Percentiles rank a stretch among this genome's conserved stretches.
phyloP scores from a whole-genome alignment of 331 rosid genomes.

The Acacia pycnantha region DNA sequence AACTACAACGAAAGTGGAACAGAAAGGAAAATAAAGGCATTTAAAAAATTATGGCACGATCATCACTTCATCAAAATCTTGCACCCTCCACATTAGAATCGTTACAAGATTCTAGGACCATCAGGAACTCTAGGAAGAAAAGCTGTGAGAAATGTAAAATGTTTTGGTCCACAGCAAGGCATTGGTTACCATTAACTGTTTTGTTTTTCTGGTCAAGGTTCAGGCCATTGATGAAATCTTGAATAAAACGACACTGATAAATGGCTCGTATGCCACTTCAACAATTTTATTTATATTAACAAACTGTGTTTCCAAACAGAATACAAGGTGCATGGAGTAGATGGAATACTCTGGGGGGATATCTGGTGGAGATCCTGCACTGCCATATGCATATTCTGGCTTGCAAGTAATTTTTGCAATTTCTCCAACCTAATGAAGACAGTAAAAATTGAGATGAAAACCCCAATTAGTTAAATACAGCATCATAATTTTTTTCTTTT shows the following conservation, averaged over 20 bases:
- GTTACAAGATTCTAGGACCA: not conserved
- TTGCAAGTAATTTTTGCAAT: conserved; percentile 85
- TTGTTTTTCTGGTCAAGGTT: not conserved
- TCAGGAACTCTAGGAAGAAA: not conserved
- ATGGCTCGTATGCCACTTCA: not conserved
- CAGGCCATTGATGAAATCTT: not conserved
- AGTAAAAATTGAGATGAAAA: conserved; percentile 23
- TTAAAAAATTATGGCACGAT: not conserved
- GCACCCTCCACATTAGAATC: not conserved
- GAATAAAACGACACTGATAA: not conserved
- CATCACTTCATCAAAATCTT: not conserved
- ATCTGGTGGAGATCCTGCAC: conserved; percentile 95
- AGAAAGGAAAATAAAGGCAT: not conserved
- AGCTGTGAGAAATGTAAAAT: not conserved
- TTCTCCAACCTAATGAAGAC: conserved; percentile 73
- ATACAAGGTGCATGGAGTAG: conserved; percentile 12
- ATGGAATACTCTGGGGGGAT: conserved; percentile 78
- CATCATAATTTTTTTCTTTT: not conserved
- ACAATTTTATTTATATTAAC: not conserved
- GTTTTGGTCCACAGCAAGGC: not conserved
- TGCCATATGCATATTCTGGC: conserved; percentile 93
- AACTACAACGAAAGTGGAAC: not conserved
- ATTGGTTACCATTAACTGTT: not conserved
- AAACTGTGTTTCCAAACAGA: conserved; percentile 1
- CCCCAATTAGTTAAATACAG: not conserved